Base-by-base conservation (phyloP, 2,329 filamentous ascomycete genomes). In the Rhytidhysteron rufulum region DNA sequence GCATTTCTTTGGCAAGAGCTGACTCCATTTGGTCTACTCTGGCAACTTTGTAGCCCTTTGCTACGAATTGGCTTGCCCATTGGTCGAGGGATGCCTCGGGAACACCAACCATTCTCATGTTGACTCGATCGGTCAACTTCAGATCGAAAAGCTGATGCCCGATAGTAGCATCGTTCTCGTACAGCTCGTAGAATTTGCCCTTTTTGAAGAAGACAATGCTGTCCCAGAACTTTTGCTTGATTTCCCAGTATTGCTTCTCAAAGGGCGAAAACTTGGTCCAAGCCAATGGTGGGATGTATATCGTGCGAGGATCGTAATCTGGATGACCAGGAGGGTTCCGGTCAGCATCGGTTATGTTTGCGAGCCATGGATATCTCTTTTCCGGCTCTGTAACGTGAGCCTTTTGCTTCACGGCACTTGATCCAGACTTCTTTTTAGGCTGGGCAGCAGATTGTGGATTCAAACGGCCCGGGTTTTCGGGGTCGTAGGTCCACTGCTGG, bases 201-300 rank as follows among this genome's bases (percentile, higher is more conserved):
- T 98, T 98, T 68, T 97, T 98, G 82, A 98, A 98, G 69, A 98
- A 98, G 13, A 98, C 91, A 33, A 98, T 85, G 0, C 90, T 96
- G 51, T 96, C 89, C 86, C 88, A 97, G 50, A 94, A 87, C 54
- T 96, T 96, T 65, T 90, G 86, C 70, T 98, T 98, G 66, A 98
- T 97, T 57, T 95, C 88, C 93, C 93, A 98, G 64, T 98, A 98
- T 62, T 98, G 93, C 65, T 89, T 94, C 67, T 98, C 93, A 50
- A 98, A 98, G 0, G 91, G 80, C 0, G 90, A 94, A 61, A 98
- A 96, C 19, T 86, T 83, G 21, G 70, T 69, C 82, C 84, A 95
- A 0, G 88, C 88, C 24, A 74, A 60, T 0, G 88, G 86, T 1
- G 93, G 93, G 24, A 98, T 85, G 63, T 84, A 95, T n/a, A 98